Percentiles rank a stretch among this genome's conserved stretches.
phyloP scores from a whole-genome alignment of 2,329 filamentous ascomycete species.

The Hypoxylon sp. region DNA sequence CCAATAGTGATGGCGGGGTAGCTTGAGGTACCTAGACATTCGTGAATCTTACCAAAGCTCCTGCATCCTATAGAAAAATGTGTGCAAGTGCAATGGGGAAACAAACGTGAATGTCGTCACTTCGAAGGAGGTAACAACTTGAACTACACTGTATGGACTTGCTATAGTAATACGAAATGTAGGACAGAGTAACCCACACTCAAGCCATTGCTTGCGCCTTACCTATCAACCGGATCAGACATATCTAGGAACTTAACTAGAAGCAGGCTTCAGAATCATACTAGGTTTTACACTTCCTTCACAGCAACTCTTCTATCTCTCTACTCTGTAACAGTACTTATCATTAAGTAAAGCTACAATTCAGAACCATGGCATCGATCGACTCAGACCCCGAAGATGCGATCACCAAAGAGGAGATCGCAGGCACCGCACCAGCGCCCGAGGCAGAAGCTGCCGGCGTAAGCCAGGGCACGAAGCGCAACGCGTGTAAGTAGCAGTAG shows the following conservation, averaged over 20 bases:
- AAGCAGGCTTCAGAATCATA: constrained; percentile 8
- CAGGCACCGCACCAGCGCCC: constrained; percentile 50
- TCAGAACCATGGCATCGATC: constrained; percentile 37
- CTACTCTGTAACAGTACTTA: neutral
- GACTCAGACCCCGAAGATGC: constrained; percentile 53
- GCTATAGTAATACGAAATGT: constrained; percentile 8
- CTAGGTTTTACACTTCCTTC: neutral
- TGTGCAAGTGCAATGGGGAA: neutral
- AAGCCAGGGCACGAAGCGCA: constrained; percentile 48
- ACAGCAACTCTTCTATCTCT: neutral
- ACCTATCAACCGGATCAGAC: constrained; percentile 20
- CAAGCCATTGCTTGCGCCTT: neutral
- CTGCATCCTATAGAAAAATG: neutral
- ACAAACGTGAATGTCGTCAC: neutral
- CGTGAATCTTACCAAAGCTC: neutral
- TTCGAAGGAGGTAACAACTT: neutral
- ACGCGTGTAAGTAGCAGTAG: constrained; percentile 58
- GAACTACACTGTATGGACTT: neutral
- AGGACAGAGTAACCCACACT: neutral
- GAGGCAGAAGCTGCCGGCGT: constrained; percentile 31
- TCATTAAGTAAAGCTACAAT: neutral
- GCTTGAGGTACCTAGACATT: neutral
- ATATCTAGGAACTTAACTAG: constrained; percentile 13
- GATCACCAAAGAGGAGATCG: constrained; percentile 56
- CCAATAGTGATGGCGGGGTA: neutral